Percentiles rank a stretch among this genome's conserved stretches.
phyloP scores from a whole-genome alignment of 2,329 filamentous ascomycete genomes.

The Trichoderma arundinaceum region DNA sequence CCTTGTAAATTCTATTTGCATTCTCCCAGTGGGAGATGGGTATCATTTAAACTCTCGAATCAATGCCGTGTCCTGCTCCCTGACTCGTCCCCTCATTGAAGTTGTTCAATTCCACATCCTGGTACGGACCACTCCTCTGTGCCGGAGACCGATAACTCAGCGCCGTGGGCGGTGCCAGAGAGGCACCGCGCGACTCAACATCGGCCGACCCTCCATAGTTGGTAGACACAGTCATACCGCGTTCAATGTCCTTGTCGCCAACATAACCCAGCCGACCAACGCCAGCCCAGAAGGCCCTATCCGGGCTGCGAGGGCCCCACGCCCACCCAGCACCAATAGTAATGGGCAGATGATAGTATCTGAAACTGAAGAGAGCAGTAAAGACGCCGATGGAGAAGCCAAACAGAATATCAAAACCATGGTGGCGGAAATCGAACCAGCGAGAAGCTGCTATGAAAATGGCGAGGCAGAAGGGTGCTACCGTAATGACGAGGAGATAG shows the following conservation, averaged over 20 bases:
- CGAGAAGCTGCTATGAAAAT: slow-evolving; percentile 85
- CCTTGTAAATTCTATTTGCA: neutral
- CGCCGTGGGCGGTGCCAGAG: slow-evolving; percentile 22
- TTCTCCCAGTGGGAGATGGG: slow-evolving; percentile 11
- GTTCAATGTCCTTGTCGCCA: slow-evolving; percentile 46
- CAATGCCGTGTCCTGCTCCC: neutral
- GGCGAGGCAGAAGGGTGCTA: slow-evolving; percentile 74
- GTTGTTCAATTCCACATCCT: slow-evolving; percentile 44
- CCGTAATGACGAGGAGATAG: slow-evolving; percentile 72
- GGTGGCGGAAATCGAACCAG: slow-evolving; percentile 87
- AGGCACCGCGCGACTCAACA: slow-evolving; percentile 29
- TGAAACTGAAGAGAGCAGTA: slow-evolving; percentile 75
- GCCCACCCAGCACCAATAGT: slow-evolving; percentile 79
- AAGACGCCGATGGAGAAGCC: slow-evolving; percentile 79
- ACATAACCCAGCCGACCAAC: slow-evolving; percentile 66
- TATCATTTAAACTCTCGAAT: slow-evolving; percentile 23
- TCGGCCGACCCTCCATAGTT: slow-evolving; percentile 41
- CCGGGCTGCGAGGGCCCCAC: slow-evolving; percentile 77
- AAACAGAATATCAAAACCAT: slow-evolving; percentile 89
- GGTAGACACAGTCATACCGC: slow-evolving; percentile 31
- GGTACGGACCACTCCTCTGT: slow-evolving; percentile 35
- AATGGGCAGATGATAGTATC: slow-evolving; percentile 85
- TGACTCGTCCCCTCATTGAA: slow-evolving; percentile 31
- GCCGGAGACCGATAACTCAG: slow-evolving; percentile 32
- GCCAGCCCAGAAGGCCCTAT: slow-evolving; percentile 79